Evolutionary conservation across 345 rosid genomes (phyloP), one percentile per base, ranked within the genome.

Genomic region (Lenwebbia sp.): DNA sequence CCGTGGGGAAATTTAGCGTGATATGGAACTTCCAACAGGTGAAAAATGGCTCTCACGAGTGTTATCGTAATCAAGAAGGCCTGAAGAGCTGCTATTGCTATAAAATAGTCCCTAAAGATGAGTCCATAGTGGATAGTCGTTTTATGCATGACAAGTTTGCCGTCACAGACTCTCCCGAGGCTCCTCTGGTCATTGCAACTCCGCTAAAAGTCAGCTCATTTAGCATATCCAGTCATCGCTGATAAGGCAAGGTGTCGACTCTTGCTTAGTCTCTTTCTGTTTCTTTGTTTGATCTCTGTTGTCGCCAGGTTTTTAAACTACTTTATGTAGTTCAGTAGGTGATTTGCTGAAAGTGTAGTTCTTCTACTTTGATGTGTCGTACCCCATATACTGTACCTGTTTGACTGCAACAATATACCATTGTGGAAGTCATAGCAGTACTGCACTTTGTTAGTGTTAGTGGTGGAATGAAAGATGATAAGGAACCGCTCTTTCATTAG

Each of bases 101-200:
- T 90, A 95, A 94, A 92, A 92, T 95, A 85, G 99, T 97, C 86
- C 97, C 90, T 19, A 94, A 94, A 75, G 97, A 96, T 84, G 99
- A 95, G 87, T 96, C 99, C 76, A 96, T 96, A 19, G 97, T 96
- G 13, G 99, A 95, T 76, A 96, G 99, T 87, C 94, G 99, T 82
- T 97, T 97, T 95, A 95, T 97, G 99, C 96, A 97, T 40, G 99
- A 97, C 89, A 96, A 96, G 91, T 96, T 91, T 90, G 98, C 98
- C 28, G 94, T 93, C 87, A 92, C 91, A 8, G 99, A 96, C 85
- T 95, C 99, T 84, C 99, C 98, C 13, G 98, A 97, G 92, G 99
- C 99, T 49, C 99, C 99, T 57, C 90, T 96, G 88, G 99, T 97
- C 88, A 95, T 97, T 87, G 99, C 99, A 25, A 97, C 99, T 26